These are phyloP conservation scores for Durio zibethinus DNA, from an alignment of 345 rosid genomes.

Conservation along the genomic window DNA sequence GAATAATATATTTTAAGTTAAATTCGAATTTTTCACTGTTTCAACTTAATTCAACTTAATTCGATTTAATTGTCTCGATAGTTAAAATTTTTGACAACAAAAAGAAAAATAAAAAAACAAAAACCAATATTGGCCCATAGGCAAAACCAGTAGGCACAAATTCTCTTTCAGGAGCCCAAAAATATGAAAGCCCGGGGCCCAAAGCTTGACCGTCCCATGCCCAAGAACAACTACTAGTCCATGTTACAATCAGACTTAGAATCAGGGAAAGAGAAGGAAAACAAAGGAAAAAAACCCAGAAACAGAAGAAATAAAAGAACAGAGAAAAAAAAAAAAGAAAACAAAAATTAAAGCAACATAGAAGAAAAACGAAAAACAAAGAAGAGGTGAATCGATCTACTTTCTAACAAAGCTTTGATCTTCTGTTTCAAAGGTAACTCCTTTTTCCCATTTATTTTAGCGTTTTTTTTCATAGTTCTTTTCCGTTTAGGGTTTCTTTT, in stretches of 20 bases:
- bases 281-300: neutral
- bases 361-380: neutral
- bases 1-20: too few species aligned
- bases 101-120: too few species aligned
- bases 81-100: too few species aligned
- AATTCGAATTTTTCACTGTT: too few species aligned
- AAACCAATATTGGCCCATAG: too few species aligned
- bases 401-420: neutral
- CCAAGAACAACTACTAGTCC: neutral
- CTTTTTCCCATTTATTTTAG: neutral
- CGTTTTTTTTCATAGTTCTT: neutral
- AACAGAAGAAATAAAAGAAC: neutral
- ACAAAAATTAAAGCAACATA: neutral
- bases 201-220: too few species aligned
- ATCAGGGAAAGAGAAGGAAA: neutral
- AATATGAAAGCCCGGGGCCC: too few species aligned
- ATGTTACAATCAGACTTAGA: neutral
- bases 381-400: slow-evolving; percentile 2
- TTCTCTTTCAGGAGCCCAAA: too few species aligned
- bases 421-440: neutral
- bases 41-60: too few species aligned
- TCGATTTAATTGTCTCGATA: too few species aligned
- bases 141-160: too few species aligned
- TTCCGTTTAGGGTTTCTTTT: slow-evolving; percentile 7
- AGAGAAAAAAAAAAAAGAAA: neutral